Percentiles rank a stretch among this genome's conserved stretches.
phyloP scores from a whole-genome alignment of 2,329 filamentous ascomycete genomes.

The Penicillium thymicola region DNA sequence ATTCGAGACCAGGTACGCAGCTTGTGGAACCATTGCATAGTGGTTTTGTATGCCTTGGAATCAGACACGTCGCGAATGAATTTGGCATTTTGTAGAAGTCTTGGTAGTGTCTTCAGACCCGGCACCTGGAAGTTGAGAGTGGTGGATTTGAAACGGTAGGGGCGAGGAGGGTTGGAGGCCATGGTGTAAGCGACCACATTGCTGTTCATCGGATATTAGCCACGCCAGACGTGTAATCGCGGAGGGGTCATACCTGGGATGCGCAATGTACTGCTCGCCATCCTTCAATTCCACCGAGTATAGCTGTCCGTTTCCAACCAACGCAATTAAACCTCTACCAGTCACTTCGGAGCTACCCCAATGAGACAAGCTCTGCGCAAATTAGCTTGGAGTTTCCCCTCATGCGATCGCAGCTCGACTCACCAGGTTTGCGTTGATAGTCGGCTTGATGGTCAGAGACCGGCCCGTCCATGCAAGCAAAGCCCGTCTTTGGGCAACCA shows the following conservation, averaged over 20 bases:
- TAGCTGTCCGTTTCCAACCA: slow-evolving; percentile 82
- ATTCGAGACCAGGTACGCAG: slow-evolving; percentile 73
- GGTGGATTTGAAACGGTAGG: slow-evolving; percentile 82
- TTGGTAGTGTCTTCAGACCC: slow-evolving; percentile 55
- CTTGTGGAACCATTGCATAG: slow-evolving; percentile 63
- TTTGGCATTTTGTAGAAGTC: slow-evolving; percentile 64
- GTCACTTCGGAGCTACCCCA: slow-evolving; percentile 91
- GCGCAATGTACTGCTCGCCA: slow-evolving; percentile 85
- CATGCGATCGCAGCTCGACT: slow-evolving; percentile 13
- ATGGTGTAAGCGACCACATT: slow-evolving; percentile 90
- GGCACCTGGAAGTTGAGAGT: slow-evolving; percentile 75
- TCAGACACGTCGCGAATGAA: slow-evolving; percentile 71
- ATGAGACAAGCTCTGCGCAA: slow-evolving; percentile 64
- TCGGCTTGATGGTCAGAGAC: slow-evolving; percentile 71
- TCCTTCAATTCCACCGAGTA: slow-evolving; percentile 78
- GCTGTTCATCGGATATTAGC: slow-evolving; percentile 41
- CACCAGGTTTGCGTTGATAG: slow-evolving; percentile 69
- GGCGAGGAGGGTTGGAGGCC: slow-evolving; percentile 67
- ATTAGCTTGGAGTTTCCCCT: slow-evolving; percentile 34
- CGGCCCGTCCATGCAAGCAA: slow-evolving; percentile 97
- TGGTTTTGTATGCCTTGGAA: slow-evolving; percentile 67
- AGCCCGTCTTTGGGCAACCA: slow-evolving; percentile 80
- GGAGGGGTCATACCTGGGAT: slow-evolving; percentile 58
- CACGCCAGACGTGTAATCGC: neutral
- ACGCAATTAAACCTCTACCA: slow-evolving; percentile 78